Base-by-base conservation (phyloP, 768 basidiomycete genomes). In the Macrolepiota albuminosa region DNA sequence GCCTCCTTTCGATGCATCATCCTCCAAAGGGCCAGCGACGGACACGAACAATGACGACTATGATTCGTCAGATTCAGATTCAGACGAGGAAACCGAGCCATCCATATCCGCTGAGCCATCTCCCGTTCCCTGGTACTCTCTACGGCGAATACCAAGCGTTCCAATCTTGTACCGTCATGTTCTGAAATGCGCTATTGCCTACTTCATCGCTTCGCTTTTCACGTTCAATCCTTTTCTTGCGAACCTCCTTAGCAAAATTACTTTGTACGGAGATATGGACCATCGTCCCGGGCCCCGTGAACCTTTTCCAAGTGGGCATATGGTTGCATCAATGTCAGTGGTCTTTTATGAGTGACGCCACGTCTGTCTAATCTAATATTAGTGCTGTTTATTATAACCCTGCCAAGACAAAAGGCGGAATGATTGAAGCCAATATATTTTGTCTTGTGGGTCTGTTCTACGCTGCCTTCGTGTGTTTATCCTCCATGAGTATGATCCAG, bases 321-420 rank as follows among this genome's bases (percentile, higher is more conserved):
- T 96, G 87, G 88, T 96, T 9, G 93, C 95, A 9, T 95, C 95
- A 2, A 83, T 97, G 94, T 95, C 71, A 69, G 89, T 75, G n/a
- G 31, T 36, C 61, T 43, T 46, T 29, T 10, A 37, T 46, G 60
- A 52, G 57, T 54, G 36, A 26, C 39, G 51, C 40, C 3, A 54
- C 10, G 29, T 48, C 21, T 43, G 39, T 54, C 34, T 58, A 50
- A 50, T 18, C 7, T 34, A 39, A 37, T 64, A n/a, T 43, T 21
- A 88, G 91, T 60, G 84, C 84, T 5, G 89, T 92, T 0, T 95
- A 98, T 72, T 98, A 86, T 71, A 93, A 95, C 66, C 96, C 96
- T 4, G 95, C 95, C 31, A 95, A 96, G 68, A 95, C 93, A 0
- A 76, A 90, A 5, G 97, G 96, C 5, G 89, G 82, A 0, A 98